Evolutionary conservation across 192 early-diverging fungal species (phyloP).

Genomic region (Coemansia sp.): DNA sequence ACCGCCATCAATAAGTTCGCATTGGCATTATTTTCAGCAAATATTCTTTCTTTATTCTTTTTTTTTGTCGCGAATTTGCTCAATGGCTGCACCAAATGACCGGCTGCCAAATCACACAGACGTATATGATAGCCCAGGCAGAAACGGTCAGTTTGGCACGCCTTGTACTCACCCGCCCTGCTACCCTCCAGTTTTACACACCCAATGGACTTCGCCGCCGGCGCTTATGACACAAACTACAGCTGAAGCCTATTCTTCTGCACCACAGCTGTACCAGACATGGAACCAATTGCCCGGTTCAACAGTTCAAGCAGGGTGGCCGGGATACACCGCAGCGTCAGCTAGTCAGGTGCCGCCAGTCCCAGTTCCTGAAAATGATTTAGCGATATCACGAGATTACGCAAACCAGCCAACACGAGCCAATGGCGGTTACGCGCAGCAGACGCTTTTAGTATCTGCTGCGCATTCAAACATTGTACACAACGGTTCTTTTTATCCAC

Average conservation of each 20-base stretch:
- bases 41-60: not conserved
- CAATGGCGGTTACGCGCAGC: slow-evolving; percentile 10
- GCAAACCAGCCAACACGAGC: slow-evolving; percentile 3
- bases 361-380: slow-evolving; percentile 3
- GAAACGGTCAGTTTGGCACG: not conserved
- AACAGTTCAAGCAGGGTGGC: not conserved
- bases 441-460: not conserved
- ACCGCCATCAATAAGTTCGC: too few relatives aligned
- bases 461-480: not conserved
- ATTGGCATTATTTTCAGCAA: too few relatives aligned
- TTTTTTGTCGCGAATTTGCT: not conserved
- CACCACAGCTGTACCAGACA: not conserved
- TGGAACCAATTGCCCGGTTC: not conserved
- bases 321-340: not conserved
- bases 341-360: not conserved
- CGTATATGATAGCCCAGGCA: not conserved
- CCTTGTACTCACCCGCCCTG: not conserved
- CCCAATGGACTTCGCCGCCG: not conserved
- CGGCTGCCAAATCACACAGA: not conserved
- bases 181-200: not conserved
- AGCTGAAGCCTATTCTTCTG: not conserved
- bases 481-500: not conserved
- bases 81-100: slow-evolving; percentile 12
- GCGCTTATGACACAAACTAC: not conserved
- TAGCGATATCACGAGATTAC: slow-evolving; percentile 1